These are phyloP conservation scores for Xylariomycetidae sp. DNA, from an alignment of 2,329 filamentous ascomycete species.

Conservation along the genomic window DNA sequence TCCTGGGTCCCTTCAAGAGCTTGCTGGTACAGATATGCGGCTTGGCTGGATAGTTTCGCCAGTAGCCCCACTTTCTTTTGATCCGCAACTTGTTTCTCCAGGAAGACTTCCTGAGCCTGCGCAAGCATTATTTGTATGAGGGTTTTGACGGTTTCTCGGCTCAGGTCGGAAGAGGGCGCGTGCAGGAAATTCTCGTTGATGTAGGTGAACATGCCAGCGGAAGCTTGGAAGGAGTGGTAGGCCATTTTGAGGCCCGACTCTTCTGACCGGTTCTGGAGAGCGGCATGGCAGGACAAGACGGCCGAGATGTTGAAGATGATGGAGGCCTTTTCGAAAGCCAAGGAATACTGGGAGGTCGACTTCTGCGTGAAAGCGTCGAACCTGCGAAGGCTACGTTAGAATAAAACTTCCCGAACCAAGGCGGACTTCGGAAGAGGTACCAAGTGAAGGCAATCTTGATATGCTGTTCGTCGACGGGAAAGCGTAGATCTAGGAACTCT, in stretches of 20 bases:
- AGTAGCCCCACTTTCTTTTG: conserved; percentile 87
- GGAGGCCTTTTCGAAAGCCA: conserved; percentile 96
- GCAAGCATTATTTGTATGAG: conserved; percentile 89
- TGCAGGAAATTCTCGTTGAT: conserved; percentile 99
- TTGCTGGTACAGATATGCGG: conserved; percentile 80
- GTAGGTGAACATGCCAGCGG: conserved; percentile 98
- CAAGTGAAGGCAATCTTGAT: conserved; percentile 99
- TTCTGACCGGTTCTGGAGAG: conserved; percentile 84
- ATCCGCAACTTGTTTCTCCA: conserved; percentile 92
- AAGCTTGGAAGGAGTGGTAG: conserved; percentile 97
- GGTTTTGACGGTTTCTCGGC: conserved; percentile 90
- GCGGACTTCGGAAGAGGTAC: too few relatives aligned
- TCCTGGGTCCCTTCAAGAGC: conserved; percentile 87
- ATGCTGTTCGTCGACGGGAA: conserved; percentile 96
- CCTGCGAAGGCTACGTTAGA: conserved; percentile 58
- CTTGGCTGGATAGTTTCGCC: conserved; percentile 89
- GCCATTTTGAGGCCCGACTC: conserved; percentile 91
- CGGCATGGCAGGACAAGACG: conserved; percentile 91
- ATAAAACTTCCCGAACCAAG: too few relatives aligned
- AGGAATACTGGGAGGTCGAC: conserved; percentile 89
- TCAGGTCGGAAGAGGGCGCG: conserved; percentile 92
- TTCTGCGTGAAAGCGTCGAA: conserved; percentile 99
- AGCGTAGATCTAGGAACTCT: conserved; percentile 86
- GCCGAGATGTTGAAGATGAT: conserved; percentile 99
- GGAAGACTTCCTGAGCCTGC: conserved; percentile 93